Percentiles rank a stretch among this genome's conserved stretches.
These are phyloP conservation scores for Metarhizium rileyi DNA, from an alignment of 2,329 filamentous ascomycete genomes.

Conservation along the genomic window DNA sequence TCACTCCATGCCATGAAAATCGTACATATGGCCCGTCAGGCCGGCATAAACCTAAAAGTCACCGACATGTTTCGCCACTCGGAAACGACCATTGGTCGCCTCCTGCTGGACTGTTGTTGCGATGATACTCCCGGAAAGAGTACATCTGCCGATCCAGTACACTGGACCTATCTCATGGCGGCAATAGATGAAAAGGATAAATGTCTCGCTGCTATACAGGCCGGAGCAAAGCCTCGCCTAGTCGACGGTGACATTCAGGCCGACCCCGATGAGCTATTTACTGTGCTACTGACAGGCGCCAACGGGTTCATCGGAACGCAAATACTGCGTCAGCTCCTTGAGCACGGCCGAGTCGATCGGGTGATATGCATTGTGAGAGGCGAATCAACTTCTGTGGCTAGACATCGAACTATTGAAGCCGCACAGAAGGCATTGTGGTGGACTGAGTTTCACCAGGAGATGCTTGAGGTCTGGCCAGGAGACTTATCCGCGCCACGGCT, in stretches of 20 bases:
- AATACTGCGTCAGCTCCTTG: slow-evolving; percentile 8
- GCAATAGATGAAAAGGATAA: too few species aligned
- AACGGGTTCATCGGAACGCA: slow-evolving; percentile 9
- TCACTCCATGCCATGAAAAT: background rate
- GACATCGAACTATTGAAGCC: slow-evolving; percentile 2
- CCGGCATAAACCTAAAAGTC: background rate
- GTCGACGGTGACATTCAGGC: too few species aligned
- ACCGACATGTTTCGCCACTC: background rate
- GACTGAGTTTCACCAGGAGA: slow-evolving; percentile 4
- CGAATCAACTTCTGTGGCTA: background rate
- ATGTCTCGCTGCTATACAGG: too few species aligned
- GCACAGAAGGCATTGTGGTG: slow-evolving; percentile 4
- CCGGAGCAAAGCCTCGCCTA: too few species aligned
- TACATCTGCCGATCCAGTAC: too few species aligned
- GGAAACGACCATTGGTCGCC: too few species aligned
- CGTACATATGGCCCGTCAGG: too few species aligned
- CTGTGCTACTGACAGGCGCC: slow-evolving; percentile 6
- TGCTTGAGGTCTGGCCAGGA: slow-evolving; percentile 6
- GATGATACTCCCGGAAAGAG: too few species aligned
- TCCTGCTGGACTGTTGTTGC: too few species aligned
- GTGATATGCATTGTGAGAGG: slow-evolving; percentile 7
- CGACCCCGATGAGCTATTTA: background rate
- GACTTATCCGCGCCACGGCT: background rate
- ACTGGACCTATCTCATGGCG: too few species aligned
- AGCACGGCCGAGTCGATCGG: background rate